Percentiles rank a stretch among this genome's conserved stretches.
phyloP scores from a whole-genome alignment of 495 filamentous ascomycete genomes.

The Evernia prunastri region DNA sequence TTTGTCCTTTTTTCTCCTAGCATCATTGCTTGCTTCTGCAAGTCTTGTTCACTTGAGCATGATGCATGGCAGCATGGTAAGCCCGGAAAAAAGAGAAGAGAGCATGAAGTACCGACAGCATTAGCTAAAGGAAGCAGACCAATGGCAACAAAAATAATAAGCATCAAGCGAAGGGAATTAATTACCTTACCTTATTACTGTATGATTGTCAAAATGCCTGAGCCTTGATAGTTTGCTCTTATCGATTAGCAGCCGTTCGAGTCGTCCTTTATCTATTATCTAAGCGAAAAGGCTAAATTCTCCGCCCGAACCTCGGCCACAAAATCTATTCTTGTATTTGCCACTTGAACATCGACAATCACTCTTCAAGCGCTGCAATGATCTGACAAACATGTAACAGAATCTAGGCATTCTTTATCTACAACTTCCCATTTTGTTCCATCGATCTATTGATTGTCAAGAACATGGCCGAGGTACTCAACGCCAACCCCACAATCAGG shows the following conservation, averaged over 20 bases:
- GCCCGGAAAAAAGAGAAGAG: background rate
- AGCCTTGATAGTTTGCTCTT: too few species aligned
- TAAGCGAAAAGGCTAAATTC: constrained; percentile 1
- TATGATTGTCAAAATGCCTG: too few species aligned
- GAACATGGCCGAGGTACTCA: constrained; percentile 56
- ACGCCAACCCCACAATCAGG: constrained; percentile 91
- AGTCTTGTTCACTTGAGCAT: background rate
- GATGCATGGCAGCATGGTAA: background rate
- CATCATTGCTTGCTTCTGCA: background rate
- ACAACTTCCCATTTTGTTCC: background rate
- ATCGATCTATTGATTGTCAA: background rate
- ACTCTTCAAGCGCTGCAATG: constrained; percentile 14
- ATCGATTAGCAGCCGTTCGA: constrained; percentile 8
- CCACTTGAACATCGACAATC: background rate
- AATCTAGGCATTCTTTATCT: constrained; percentile 33
- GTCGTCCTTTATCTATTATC: background rate
- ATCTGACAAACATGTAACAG: constrained; percentile 6
- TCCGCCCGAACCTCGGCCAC: background rate
- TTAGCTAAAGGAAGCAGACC: too few species aligned
- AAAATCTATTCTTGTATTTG: constrained; percentile 1
- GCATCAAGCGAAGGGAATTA: background rate
- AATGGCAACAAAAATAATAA: too few species aligned
- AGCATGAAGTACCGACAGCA: too few species aligned
- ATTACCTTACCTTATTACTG: too few species aligned
- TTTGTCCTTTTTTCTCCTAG: background rate